Evolutionary conservation across 1,284 basidiomycete species (phyloP), one percentile per base, ranked within the genome.

Genomic region (Ceratobasidium sp.): DNA sequence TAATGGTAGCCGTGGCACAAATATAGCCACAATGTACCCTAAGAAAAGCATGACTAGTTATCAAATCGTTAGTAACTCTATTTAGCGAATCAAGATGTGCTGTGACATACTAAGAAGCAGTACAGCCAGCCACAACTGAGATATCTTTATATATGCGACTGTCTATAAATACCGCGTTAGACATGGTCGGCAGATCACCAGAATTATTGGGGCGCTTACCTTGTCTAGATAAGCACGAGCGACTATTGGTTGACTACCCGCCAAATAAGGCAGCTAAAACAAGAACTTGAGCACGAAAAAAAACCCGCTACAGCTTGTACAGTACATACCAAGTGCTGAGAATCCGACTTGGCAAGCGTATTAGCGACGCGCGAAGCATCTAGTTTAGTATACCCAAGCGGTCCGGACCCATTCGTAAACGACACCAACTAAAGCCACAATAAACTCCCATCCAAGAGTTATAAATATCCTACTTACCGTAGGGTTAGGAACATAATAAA

Each of bases 401-500:
- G 75, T 11, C 75, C 75, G 19, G 43, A 49, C 22, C 75, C 75
- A 43, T 68, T 51, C 43, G 75, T 68, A 32, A 76, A 76, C 57
- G 75, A 76, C 15, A 76, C 66, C 43, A 62, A 25, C 65, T 76
- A 43, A 49, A 62, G 22, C 46, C 34, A 1, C 22, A 37, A 40
- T 51, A 44, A 37, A 51, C 15, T 32, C 8, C 44, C 2, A 43
- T 2, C 2, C 9, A 43, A 29, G 1, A 22, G 2, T 15, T 9
- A 40, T 13, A 44, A 17, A 22, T n/a, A 22, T 7, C 34, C 2
- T 32, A 65, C 71, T 43, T 22, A 75, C 71, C 6, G 71, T 75
- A 8, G 71, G 71, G 32, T 75, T 75, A 1, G 71, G 71, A 54
- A 75, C 71, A 66, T 75, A 75, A 25, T n/a, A 13, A 65, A 75